Conservation (phyloP, 768 basidiomycete species). For the Podaxis mareebaensis region DNA sequence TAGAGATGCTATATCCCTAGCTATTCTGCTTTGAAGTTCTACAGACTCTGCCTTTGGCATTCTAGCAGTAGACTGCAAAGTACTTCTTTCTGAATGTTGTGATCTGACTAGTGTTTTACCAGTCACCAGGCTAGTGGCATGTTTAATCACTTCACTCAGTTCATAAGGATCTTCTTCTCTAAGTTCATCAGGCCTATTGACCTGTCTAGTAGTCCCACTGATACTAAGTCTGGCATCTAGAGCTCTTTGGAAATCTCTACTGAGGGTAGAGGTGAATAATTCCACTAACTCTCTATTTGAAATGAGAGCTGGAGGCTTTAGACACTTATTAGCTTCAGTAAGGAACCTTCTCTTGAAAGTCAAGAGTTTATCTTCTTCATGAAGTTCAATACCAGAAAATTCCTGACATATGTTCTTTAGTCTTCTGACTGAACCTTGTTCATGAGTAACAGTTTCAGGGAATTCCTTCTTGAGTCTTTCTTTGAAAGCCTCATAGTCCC, state of each 20-base stretch:
- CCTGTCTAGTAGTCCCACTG: too few species aligned
- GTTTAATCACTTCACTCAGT: too few species aligned
- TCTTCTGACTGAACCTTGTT: background rate
- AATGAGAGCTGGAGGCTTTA: background rate
- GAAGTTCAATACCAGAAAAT: background rate
- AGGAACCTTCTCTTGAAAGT: background rate
- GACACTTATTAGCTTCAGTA: background rate
- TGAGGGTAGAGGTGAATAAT: background rate
- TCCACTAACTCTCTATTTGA: conserved; percentile 6
- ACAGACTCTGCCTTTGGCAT: too few species aligned
- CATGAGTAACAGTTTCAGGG: background rate
- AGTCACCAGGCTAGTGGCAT: too few species aligned
- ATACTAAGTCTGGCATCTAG: background rate
- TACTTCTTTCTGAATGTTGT: too few species aligned
- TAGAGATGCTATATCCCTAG: too few species aligned
- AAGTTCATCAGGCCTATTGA: too few species aligned
- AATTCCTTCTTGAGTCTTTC: background rate
- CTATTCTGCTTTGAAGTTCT: too few species aligned
- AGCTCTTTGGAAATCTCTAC: background rate
- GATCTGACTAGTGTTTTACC: too few species aligned
- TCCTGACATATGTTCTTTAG: background rate
- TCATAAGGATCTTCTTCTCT: too few species aligned
- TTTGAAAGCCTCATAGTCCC: background rate
- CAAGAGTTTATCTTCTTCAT: background rate
- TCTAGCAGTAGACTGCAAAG: too few species aligned